phyloP scores from a whole-genome alignment of 495 filamentous ascomycete genomes.

The Lasiosphaeria miniovina region DNA sequence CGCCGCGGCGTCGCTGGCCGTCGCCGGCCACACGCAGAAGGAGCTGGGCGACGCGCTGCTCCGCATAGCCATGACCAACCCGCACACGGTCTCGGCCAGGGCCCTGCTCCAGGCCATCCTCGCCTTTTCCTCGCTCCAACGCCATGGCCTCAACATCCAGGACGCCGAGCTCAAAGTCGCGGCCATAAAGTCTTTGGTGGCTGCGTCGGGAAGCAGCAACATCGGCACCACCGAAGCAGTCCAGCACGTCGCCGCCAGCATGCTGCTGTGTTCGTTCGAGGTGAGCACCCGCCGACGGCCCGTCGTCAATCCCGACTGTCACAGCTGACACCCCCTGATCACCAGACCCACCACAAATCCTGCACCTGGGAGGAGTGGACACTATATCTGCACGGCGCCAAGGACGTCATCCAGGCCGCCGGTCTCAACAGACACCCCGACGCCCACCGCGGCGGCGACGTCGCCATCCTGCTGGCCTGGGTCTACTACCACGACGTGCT shows the following conservation, averaged over 20 bases:
- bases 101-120: slow-evolving; percentile 30
- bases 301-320: background rate
- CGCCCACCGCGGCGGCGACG: slow-evolving; percentile 15
- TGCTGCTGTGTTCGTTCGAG: slow-evolving; percentile 39
- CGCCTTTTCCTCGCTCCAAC: slow-evolving; percentile 32
- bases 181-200: background rate
- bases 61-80: slow-evolving; percentile 6
- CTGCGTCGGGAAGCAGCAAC: background rate
- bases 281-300: slow-evolving; percentile 10
- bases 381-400: slow-evolving; percentile 26
- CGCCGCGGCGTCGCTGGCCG: background rate
- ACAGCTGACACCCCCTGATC: background rate
- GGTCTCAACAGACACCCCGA: slow-evolving; percentile 9
- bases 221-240: slow-evolving; percentile 24
- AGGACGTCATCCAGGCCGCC: slow-evolving; percentile 21
- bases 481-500: slow-evolving; percentile 38
- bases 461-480: slow-evolving; percentile 33
- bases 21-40: background rate
- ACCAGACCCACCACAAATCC: slow-evolving; percentile 21
- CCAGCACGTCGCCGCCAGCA: slow-evolving; percentile 37
- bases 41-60: background rate
- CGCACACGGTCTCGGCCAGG: slow-evolving; percentile 17
- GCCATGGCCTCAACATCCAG: slow-evolving; percentile 27
- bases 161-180: slow-evolving; percentile 19
- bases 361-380: slow-evolving; percentile 28